These are phyloP conservation scores for Kingdonia uniflora DNA, from an alignment of 164 flowering plant genomes.

Conservation along the genomic window DNA sequence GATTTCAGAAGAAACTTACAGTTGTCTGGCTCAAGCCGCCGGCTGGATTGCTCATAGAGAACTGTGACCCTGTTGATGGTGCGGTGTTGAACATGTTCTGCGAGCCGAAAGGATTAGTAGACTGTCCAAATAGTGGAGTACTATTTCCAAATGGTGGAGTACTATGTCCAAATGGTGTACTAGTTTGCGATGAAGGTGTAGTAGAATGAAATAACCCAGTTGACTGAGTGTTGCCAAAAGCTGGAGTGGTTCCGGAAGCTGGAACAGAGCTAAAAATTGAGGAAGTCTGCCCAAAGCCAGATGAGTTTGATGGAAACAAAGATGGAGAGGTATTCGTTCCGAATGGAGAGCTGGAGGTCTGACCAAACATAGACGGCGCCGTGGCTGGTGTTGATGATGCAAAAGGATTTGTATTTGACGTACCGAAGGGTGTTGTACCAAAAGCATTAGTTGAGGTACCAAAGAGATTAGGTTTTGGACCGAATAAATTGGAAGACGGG, in stretches of 20 bases:
- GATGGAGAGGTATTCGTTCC: slow-evolving; percentile 42
- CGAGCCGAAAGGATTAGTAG: slow-evolving; percentile 41
- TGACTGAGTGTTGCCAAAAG: slow-evolving; percentile 60
- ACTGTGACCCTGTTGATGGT: slow-evolving; percentile 45
- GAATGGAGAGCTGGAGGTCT: slow-evolving; percentile 42
- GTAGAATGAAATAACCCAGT: slow-evolving; percentile 61
- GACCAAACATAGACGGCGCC: slow-evolving; percentile 44
- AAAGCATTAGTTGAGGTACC: slow-evolving; percentile 42
- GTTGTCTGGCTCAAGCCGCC: slow-evolving; percentile 47
- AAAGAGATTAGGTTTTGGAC: slow-evolving; percentile 41
- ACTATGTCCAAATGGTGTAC: slow-evolving; percentile 47
- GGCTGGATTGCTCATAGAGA: slow-evolving; percentile 37
- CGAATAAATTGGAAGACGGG: slow-evolving; percentile 55
- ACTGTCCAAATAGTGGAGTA: slow-evolving; percentile 52
- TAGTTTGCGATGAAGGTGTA: slow-evolving; percentile 51
- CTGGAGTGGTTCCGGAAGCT: slow-evolving; percentile 38
- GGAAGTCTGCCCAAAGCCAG: slow-evolving; percentile 40
- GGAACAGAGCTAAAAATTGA: slow-evolving; percentile 44
- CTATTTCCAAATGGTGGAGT: too few relatives aligned
- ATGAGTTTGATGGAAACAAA: slow-evolving; percentile 9
- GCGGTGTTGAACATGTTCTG: slow-evolving; percentile 45
- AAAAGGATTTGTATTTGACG: slow-evolving; percentile 17
- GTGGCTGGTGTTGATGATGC: slow-evolving; percentile 30
- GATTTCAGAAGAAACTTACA: slow-evolving; percentile 34
- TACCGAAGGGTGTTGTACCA: slow-evolving; percentile 46